Base-by-base conservation (phyloP, 164 flowering plant species). In the Malania oleifera region DNA sequence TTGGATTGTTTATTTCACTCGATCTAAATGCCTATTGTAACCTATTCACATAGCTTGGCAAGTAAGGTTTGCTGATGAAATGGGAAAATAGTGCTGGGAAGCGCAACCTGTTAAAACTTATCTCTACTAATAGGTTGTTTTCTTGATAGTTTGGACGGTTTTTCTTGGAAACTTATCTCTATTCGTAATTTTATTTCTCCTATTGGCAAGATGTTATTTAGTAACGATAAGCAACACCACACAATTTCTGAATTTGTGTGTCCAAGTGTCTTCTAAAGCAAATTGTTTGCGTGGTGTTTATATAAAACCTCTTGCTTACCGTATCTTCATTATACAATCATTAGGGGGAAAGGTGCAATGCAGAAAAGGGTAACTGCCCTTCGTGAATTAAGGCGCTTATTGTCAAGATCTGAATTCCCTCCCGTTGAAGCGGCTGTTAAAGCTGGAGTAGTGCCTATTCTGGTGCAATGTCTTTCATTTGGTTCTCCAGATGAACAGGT, bases 401-500 rank as follows among this genome's bases (percentile, higher is more conserved):
- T 93, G 69, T 86, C 97, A 24, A 85, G 63, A 70, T 85, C 96
- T n/a, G 95, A 86, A 59, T 73, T 75, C 37, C 92, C 99, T 70
- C 96, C 96, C 37, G 78, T 83, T 73, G 93, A 85, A 66, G 81
- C 83, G 54, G 86, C 96, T 37, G 73, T 93, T 37, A 69, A 73
- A 67, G 87, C 89, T 57, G 97, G 96, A 66, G 96, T 78, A 25
- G 70, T 93, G 7, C 73, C 92, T 52, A 18, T 82, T 56, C 96
- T 93, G 60, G 90, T 82, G 65, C 86, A 86, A 63, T 88, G 96
- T 65, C 97, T 93, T 70, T 80, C 97, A 46, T 90, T 93, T 80
- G 99, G 95, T 50, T 88, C 95, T 61, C 87, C 87, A n/a, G 99
- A 93, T 73, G 99, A 93, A 61, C 99, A 93, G 96, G 97, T 92